phyloP scores from a whole-genome alignment of 441 rosid species.

The Iberis amara region DNA sequence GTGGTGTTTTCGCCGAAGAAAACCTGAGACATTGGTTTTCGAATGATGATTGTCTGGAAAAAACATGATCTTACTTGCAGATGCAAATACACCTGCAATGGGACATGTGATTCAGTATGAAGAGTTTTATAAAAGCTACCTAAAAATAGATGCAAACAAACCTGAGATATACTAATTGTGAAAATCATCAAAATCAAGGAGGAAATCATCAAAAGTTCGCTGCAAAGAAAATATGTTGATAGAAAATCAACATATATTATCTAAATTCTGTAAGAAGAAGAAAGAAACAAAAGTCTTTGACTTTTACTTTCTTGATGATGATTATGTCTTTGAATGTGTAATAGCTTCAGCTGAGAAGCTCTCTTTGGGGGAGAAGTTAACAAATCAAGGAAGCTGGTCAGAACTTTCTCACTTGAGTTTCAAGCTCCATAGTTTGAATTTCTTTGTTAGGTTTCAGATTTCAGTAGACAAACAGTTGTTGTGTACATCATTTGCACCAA shows the following conservation, averaged over 20 bases:
- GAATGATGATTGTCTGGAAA: too few relatives aligned
- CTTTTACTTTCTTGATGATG: conserved; percentile 6
- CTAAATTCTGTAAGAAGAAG: conserved; percentile 39
- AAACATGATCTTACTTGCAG: conserved; percentile 16
- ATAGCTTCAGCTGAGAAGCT: conserved; percentile 41
- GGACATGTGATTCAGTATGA: conserved; percentile 56
- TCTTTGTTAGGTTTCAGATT: too few relatives aligned
- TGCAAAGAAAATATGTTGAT: conserved; percentile 58
- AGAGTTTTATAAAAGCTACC: conserved; percentile 46
- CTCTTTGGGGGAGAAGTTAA: conserved; percentile 45
- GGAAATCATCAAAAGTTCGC: conserved; percentile 56
- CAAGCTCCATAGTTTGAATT: conserved; percentile 63
- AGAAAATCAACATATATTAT: conserved; percentile 28
- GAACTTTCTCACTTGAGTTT: conserved; percentile 61
- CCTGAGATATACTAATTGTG: conserved; percentile 31
- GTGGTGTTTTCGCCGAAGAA: conserved; percentile 56
- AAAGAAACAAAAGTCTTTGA: not conserved
- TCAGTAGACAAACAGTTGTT: too few relatives aligned
- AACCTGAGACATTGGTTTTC: not conserved
- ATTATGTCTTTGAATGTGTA: conserved; percentile 13
- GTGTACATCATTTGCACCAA: too few relatives aligned
- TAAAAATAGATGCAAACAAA: conserved; percentile 39
- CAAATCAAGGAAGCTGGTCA: conserved; percentile 58
- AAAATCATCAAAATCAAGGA: too few relatives aligned
- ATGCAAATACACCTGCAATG: conserved; percentile 40